These are phyloP conservation scores for Alternaria consortialis DNA, from an alignment of 2,329 filamentous ascomycete species.

Conservation along the genomic window DNA sequence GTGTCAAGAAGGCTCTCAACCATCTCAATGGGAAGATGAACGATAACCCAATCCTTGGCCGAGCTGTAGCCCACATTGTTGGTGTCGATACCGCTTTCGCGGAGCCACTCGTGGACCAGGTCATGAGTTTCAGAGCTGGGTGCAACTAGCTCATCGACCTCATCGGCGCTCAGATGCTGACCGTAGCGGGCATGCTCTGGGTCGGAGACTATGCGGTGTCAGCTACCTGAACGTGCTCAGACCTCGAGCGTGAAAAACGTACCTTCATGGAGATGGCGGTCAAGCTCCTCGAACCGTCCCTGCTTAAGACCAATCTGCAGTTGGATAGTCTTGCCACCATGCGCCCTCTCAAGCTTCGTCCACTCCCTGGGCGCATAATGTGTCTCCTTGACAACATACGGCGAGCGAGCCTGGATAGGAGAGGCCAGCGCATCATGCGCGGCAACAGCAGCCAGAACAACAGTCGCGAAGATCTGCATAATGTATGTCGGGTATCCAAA, in stretches of 20 bases:
- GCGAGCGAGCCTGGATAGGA: conserved; percentile 50
- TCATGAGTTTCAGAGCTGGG: conserved; percentile 62
- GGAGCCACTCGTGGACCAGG: conserved; percentile 65
- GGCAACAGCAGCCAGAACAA: conserved; percentile 40
- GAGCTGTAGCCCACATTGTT: conserved; percentile 57
- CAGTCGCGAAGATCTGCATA: conserved; percentile 25
- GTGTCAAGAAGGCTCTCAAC: conserved; percentile 63
- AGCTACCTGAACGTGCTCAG: not conserved
- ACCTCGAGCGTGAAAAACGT: conserved; percentile 8
- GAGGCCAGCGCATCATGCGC: conserved; percentile 46
- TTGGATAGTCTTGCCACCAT: conserved; percentile 60
- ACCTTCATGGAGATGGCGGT: conserved; percentile 64
- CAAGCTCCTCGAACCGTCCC: conserved; percentile 63
- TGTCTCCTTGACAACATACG: conserved; percentile 65
- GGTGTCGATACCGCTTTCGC: conserved; percentile 62
- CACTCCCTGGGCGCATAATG: conserved; percentile 63
- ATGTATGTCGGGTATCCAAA: not conserved
- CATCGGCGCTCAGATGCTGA: conserved; percentile 60
- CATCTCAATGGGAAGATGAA: conserved; percentile 61
- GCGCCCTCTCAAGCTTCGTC: conserved; percentile 58
- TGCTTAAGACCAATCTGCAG: conserved; percentile 69
- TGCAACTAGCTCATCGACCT: conserved; percentile 64
- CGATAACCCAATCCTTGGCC: conserved; percentile 66
- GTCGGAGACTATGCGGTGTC: conserved; percentile 30
- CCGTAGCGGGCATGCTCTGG: conserved; percentile 65